Percentiles rank a stretch among this genome's conserved stretches.
Evolutionary conservation across 2,329 filamentous ascomycete species (phyloP).

Genomic region (Venturia aucupariae): DNA sequence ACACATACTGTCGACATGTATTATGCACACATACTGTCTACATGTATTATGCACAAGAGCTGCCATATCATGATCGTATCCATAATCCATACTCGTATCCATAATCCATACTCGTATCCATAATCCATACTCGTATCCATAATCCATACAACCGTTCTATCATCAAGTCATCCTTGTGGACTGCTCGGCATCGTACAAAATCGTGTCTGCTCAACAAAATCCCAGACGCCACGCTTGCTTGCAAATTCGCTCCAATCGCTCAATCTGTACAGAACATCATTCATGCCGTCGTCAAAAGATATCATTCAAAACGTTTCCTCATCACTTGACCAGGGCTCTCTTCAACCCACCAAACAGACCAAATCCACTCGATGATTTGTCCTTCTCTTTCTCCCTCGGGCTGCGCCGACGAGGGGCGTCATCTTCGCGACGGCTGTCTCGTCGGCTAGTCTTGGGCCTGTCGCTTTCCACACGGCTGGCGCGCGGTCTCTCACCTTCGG

Average conservation of each 20-base stretch:
- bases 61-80: too few species aligned
- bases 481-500: background rate
- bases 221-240: background rate
- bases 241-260: background rate
- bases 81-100: too few species aligned
- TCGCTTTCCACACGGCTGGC: constrained; percentile 7
- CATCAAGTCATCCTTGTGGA: background rate
- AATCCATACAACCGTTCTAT: background rate
- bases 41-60: too few species aligned
- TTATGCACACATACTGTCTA: too few species aligned
- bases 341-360: constrained; percentile 9
- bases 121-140: background rate
- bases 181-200: background rate
- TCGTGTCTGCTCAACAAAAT: background rate
- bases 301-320: background rate
- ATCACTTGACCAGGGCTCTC: constrained; percentile 10
- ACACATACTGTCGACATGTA: too few species aligned
- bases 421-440: background rate
- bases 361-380: background rate
- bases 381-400: constrained; percentile 4
- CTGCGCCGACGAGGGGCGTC: background rate
- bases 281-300: background rate
- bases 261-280: background rate
- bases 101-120: background rate
- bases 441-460: constrained; percentile 9